Evolutionary conservation across 768 basidiomycete genomes (phyloP).

Genomic region (Amanita jacksonii): DNA sequence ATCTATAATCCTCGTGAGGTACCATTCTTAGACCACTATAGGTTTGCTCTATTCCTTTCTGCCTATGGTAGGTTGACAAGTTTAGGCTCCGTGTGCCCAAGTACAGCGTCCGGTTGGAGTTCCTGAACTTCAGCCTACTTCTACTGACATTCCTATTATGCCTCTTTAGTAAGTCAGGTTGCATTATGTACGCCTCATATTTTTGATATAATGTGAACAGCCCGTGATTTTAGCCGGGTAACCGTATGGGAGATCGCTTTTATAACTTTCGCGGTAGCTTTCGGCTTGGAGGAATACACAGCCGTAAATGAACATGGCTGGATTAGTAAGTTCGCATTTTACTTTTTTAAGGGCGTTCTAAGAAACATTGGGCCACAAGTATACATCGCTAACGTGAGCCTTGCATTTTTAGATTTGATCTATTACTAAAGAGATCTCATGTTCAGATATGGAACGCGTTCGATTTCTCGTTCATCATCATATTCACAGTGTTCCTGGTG

Average conservation of each 20-base stretch:
- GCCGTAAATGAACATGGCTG: slow-evolving; percentile 82
- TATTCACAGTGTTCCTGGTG: slow-evolving; percentile 60
- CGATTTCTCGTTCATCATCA: slow-evolving; percentile 62
- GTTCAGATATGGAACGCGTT: slow-evolving; percentile 85
- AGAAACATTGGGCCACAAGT: too few relatives aligned
- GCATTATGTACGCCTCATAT: background rate
- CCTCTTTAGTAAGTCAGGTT: slow-evolving; percentile 48
- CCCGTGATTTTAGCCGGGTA: slow-evolving; percentile 39
- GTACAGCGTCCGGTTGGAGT: slow-evolving; percentile 71
- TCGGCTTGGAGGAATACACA: slow-evolving; percentile 82
- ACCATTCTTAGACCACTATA: slow-evolving; percentile 78
- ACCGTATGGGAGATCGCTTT: slow-evolving; percentile 65
- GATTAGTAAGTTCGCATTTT: slow-evolving; percentile 46
- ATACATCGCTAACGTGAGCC: slow-evolving; percentile 70
- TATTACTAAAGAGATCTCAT: background rate
- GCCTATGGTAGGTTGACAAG: slow-evolving; percentile 6
- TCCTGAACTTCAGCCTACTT: slow-evolving; percentile 64
- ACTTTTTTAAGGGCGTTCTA: background rate
- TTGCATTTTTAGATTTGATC: slow-evolving; percentile 2
- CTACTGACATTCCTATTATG: slow-evolving; percentile 65
- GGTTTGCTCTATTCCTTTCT: slow-evolving; percentile 26
- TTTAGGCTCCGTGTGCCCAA: slow-evolving; percentile 72
- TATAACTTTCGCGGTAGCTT: slow-evolving; percentile 67
- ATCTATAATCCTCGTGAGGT: slow-evolving; percentile 58
- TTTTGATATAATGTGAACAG: slow-evolving; percentile 25